Percentiles rank a stretch among this genome's conserved stretches.
Conservation (phyloP, 208 protist genomes). For the Naegleria fowleri region DNA sequence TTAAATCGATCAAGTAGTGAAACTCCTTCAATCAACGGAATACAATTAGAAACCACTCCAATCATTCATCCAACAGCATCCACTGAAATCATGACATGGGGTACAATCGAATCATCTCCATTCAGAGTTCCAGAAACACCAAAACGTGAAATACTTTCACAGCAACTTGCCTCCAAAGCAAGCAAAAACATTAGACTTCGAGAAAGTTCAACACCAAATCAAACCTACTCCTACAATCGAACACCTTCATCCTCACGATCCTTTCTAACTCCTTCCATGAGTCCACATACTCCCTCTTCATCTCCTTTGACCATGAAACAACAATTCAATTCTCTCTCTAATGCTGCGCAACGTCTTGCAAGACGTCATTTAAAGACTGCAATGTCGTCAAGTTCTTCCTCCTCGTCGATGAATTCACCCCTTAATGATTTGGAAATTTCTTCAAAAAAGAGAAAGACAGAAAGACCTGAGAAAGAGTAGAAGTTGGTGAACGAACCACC, state of each 20-base stretch:
- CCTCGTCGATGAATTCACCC: too few relatives aligned
- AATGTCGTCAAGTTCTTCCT: too few relatives aligned
- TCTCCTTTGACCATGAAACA: not conserved
- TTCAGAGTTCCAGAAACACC: not conserved
- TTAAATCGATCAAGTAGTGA: not conserved
- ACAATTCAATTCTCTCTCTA: not conserved
- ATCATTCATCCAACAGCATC: not conserved
- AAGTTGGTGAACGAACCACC: too few relatives aligned
- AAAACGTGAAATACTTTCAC: not conserved
- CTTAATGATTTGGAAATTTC: too few relatives aligned
- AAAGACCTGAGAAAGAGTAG: too few relatives aligned
- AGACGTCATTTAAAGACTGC: not conserved
- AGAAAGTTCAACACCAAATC: conserved; percentile 17
- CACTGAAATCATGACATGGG: not conserved
- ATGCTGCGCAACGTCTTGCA: not conserved
- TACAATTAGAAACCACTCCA: not conserved
- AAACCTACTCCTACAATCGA: not conserved
- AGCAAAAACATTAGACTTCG: not conserved
- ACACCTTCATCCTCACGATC: not conserved
- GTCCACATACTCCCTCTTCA: not conserved
- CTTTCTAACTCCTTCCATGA: not conserved
- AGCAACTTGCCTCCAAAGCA: not conserved
- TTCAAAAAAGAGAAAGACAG: too few relatives aligned
- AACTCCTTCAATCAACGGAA: not conserved
- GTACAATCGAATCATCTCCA: not conserved